Percentiles rank a stretch among this genome's conserved stretches.
phyloP scores from a whole-genome alignment of 1,284 basidiomycete genomes.

The Cutaneotrichosporon cyanovorans region DNA sequence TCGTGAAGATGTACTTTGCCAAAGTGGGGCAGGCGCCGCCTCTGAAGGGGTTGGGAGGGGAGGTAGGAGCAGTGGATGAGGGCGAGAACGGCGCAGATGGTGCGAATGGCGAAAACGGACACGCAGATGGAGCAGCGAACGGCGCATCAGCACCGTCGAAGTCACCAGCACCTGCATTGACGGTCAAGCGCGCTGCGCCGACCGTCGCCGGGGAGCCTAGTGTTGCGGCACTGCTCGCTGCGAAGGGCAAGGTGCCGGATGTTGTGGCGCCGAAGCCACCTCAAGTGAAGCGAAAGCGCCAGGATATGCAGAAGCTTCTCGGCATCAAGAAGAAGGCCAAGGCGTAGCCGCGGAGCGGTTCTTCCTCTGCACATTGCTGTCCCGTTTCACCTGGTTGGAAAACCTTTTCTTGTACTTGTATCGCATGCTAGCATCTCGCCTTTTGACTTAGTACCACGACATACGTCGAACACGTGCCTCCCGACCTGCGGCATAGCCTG shows the following conservation, averaged over 20 bases:
- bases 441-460: too few species aligned
- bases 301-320: constrained; percentile 42
- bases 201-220: constrained; percentile 53
- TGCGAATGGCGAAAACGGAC: constrained; percentile 20
- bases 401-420: too few species aligned
- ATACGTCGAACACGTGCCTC: too few species aligned
- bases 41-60: constrained; percentile 26
- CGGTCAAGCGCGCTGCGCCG: constrained; percentile 56
- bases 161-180: constrained; percentile 32
- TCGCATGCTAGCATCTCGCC: too few species aligned
- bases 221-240: constrained; percentile 62
- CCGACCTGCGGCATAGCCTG: too few species aligned
- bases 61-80: constrained; percentile 11
- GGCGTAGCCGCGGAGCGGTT: too few species aligned
- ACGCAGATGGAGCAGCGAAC: constrained; percentile 10
- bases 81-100: constrained; percentile 7
- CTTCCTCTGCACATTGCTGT: too few species aligned
- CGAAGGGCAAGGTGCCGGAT: constrained; percentile 54
- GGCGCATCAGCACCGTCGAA: neutral
- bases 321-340: constrained; percentile 54
- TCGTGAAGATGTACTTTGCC: constrained; percentile 78
- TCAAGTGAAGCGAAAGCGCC: constrained; percentile 55
- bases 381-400: too few species aligned
- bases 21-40: constrained; percentile 49
- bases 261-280: constrained; percentile 8